Conservation (phyloP, 345 rosid species). For the Pugionium dolabratum region DNA sequence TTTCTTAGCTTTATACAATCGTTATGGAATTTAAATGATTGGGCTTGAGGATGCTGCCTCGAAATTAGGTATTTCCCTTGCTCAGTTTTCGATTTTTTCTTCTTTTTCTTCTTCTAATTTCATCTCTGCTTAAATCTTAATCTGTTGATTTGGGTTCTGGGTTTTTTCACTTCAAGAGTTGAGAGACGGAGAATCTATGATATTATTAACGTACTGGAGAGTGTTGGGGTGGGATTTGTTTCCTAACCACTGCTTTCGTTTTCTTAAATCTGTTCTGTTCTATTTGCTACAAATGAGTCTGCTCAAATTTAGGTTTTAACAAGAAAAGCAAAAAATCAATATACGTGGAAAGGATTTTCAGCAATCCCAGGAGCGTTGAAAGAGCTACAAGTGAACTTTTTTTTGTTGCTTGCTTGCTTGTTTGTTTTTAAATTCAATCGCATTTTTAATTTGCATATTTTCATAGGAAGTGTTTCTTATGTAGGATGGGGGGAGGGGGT, state of each 20-base stretch:
- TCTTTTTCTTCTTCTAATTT: too few relatives aligned
- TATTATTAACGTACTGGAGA: slow-evolving; percentile 82
- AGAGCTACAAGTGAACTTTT: too few relatives aligned
- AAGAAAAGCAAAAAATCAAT: too few relatives aligned
- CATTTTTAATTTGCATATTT: slow-evolving; percentile 13
- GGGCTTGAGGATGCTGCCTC: slow-evolving; percentile 87
- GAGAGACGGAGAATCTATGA: slow-evolving; percentile 89
- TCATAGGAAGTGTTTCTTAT: slow-evolving; percentile 8
- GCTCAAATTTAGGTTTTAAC: too few relatives aligned
- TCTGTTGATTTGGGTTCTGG: background rate
- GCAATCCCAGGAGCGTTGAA: too few relatives aligned
- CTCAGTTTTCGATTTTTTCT: background rate
- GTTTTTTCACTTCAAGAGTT: slow-evolving; percentile 51
- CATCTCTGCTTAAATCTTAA: background rate
- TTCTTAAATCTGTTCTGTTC: too few relatives aligned
- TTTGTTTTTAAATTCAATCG: background rate
- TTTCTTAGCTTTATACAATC: slow-evolving; percentile 73
- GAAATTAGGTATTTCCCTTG: slow-evolving; percentile 54
- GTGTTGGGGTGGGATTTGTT: slow-evolving; percentile 69
- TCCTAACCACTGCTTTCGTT: too few relatives aligned
- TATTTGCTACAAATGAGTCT: too few relatives aligned
- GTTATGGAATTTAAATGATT: slow-evolving; percentile 59
- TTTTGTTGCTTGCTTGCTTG: too few relatives aligned
- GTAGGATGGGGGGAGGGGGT: slow-evolving; percentile 68
- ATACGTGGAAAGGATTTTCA: too few relatives aligned